A percentile compares a stretch with the other conserved stretches of the same genome.
Conservation (phyloP, 2,329 filamentous ascomycete genomes). For the Cladosporium sp. region DNA sequence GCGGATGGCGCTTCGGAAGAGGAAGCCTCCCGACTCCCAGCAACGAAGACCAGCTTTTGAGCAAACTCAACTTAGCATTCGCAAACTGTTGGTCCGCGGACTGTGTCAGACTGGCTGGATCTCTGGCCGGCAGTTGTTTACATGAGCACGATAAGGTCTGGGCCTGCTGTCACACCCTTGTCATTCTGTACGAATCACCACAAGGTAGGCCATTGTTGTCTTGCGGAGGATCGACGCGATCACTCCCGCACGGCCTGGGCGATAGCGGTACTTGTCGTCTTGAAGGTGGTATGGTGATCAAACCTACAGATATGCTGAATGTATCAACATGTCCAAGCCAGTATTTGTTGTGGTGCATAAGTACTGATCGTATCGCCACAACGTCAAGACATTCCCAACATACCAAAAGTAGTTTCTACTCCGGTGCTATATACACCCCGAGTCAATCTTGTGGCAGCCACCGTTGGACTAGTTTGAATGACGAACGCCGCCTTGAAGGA, state of each 20-base stretch:
- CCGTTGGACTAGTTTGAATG: not conserved
- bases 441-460: conserved; percentile 9
- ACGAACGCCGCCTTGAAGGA: not conserved
- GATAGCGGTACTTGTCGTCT: too few species aligned
- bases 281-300: not conserved
- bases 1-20: not conserved
- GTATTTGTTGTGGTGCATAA: not conserved
- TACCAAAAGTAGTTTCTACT: not conserved
- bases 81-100: not conserved
- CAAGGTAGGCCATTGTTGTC: not conserved
- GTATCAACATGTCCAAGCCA: not conserved
- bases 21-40: not conserved
- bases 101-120: not conserved
- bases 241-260: not conserved
- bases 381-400: not conserved
- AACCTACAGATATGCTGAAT: not conserved
- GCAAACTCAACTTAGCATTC: not conserved
- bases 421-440: not conserved
- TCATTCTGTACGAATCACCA: not conserved
- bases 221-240: conserved; percentile 1
- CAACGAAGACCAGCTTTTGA: not conserved
- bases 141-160: not conserved
- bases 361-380: not conserved
- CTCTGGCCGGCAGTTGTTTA: not conserved
- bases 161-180: not conserved